Conservation (phyloP, 345 rosid genomes). For the Draba incana region DNA sequence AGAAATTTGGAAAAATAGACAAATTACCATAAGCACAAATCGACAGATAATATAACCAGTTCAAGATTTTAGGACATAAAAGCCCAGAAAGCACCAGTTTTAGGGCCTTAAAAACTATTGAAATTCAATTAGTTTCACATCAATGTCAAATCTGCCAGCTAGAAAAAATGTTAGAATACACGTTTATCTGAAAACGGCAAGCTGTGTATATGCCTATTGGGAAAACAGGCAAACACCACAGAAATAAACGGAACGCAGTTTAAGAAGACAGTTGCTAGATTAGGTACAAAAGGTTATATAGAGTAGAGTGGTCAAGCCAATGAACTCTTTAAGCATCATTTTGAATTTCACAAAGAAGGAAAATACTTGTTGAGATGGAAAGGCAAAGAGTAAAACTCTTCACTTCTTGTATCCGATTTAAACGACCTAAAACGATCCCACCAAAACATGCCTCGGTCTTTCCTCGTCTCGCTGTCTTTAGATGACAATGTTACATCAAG, state of each 20-base stretch:
- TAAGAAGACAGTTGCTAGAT: conserved; percentile 11
- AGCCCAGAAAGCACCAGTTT: no score
- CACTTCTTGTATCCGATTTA: conserved; percentile 90
- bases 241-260: background rate
- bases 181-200: background rate
- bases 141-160: no score
- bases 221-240: conserved; percentile 5
- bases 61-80: no score
- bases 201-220: conserved; percentile 8
- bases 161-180: no score
- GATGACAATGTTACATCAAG: conserved; percentile 65
- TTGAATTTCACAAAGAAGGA: conserved; percentile 74
- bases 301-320: conserved; percentile 12
- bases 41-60: no score
- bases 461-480: conserved; percentile 63
- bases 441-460: conserved; percentile 88
- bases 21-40: no score
- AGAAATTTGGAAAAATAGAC: no score
- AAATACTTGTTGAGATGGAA: conserved; percentile 96
- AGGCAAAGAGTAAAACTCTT: conserved; percentile 90
- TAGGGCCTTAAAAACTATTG: no score
- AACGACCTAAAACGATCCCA: conserved; percentile 87
- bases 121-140: no score
- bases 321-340: conserved; percentile 14
- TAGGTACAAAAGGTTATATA: conserved; percentile 2